Percentiles rank a stretch among this genome's conserved stretches.
Conservation (phyloP, 768 basidiomycete genomes). For the Tylopilus felleus region DNA sequence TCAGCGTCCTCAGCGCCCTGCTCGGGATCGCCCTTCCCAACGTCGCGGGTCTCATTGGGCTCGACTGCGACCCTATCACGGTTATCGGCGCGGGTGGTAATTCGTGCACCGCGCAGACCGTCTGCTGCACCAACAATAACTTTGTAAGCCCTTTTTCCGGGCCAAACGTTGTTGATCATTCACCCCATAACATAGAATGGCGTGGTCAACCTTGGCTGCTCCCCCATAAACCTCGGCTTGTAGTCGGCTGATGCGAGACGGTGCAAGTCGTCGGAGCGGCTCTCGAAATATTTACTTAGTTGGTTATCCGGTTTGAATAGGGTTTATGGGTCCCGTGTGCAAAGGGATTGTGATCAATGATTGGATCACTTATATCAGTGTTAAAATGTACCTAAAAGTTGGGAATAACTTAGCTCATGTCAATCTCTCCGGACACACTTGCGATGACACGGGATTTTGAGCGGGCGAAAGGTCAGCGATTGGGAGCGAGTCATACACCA, state of each 20-base stretch:
- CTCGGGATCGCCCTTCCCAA: not conserved
- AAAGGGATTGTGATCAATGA: not conserved
- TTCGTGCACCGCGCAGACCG: slow-evolving; percentile 2
- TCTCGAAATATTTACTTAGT: not conserved
- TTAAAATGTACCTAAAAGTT: not conserved
- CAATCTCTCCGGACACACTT: not conserved
- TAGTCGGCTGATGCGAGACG: not conserved
- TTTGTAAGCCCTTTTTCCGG: slow-evolving; percentile 3
- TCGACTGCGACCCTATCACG: slow-evolving; percentile 1
- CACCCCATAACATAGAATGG: not conserved
- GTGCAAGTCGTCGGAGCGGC: not conserved
- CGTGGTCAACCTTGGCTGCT: slow-evolving; percentile 12
- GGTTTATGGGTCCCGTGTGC: not conserved
- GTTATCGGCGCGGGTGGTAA: not conserved
- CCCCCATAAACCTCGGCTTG: not conserved
- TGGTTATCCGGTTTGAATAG: not conserved
- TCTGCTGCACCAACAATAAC: slow-evolving; percentile 13
- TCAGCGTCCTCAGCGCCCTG: not conserved
- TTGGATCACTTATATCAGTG: not conserved
- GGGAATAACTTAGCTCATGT: not conserved
- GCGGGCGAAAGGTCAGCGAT: not conserved
- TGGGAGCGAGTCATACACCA: not conserved
- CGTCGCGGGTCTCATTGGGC: not conserved
- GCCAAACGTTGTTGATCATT: not conserved
- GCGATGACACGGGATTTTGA: not conserved